These are phyloP conservation scores for Davidsoniella eucalypti DNA, from an alignment of 2,329 filamentous ascomycete species.

Conservation along the genomic window DNA sequence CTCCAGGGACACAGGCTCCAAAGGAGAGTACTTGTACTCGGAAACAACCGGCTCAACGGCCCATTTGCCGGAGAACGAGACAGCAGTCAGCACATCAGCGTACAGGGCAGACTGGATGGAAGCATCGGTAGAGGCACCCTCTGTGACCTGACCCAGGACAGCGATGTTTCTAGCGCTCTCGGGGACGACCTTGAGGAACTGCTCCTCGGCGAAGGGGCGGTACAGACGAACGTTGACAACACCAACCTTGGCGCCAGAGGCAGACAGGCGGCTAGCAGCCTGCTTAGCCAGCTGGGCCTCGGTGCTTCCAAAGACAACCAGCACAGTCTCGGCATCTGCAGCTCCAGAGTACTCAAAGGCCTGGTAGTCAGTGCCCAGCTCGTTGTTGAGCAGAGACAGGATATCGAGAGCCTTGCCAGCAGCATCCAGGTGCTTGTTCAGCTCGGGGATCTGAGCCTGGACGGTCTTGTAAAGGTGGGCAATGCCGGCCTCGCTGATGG, in stretches of 20 bases:
- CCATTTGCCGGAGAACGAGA: conserved; percentile 61
- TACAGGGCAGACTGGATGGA: conserved; percentile 74
- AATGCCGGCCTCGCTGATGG: conserved; percentile 56
- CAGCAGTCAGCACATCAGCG: conserved; percentile 73
- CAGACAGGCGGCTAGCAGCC: conserved; percentile 55
- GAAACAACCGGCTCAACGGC: conserved; percentile 46
- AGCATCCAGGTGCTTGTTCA: conserved; percentile 53
- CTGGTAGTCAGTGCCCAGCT: conserved; percentile 84
- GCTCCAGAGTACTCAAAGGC: conserved; percentile 92
- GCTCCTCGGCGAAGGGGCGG: conserved; percentile 86
- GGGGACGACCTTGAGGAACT: conserved; percentile 71
- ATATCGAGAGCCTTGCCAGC: conserved; percentile 58
- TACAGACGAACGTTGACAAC: conserved; percentile 87
- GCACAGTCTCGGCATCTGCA: conserved; percentile 57
- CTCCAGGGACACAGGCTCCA: conserved; percentile 38
- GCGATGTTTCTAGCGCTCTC: conserved; percentile 58
- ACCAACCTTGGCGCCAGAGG: conserved; percentile 62
- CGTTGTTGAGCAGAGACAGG: conserved; percentile 63
- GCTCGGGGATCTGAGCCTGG: conserved; percentile 39
- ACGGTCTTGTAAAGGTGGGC: conserved; percentile 53
- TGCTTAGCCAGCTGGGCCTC: conserved; percentile 78
- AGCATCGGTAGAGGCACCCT: conserved; percentile 55
- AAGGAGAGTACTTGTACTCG: conserved; percentile 80
- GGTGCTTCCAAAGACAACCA: conserved; percentile 84
- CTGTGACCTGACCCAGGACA: conserved; percentile 75